These are phyloP conservation scores for Lachnellula suecica DNA, from an alignment of 2,329 filamentous ascomycete genomes.

Conservation along the genomic window DNA sequence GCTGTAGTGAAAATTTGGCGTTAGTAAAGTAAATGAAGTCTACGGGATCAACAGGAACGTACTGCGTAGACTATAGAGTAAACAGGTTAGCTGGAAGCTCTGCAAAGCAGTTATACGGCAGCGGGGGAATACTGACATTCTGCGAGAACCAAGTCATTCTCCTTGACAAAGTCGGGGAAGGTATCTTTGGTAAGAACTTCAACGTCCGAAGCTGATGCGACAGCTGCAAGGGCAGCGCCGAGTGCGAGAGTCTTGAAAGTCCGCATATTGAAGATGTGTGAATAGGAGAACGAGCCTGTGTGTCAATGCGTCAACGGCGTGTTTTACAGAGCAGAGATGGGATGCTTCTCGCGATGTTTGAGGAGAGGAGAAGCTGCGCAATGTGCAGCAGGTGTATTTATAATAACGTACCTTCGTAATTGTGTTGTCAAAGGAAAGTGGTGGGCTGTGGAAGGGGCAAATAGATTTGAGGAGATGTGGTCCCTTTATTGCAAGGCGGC, in stretches of 20 bases:
- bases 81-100: constrained; percentile 20
- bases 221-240: constrained; percentile 41
- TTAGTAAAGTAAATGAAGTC: constrained; percentile 25
- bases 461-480: constrained; percentile 22
- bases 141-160: constrained; percentile 85
- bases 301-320: constrained; percentile 8
- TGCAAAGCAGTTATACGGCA: not conserved
- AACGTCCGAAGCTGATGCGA: constrained; percentile 77
- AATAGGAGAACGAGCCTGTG: constrained; percentile 9
- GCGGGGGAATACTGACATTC: constrained; percentile 68
- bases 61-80: constrained; percentile 77
- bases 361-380: not conserved
- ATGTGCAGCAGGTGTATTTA: not conserved
- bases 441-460: constrained; percentile 1
- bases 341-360: constrained; percentile 7
- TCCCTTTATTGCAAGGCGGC: constrained; percentile 21
- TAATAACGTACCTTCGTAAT: constrained; percentile 13
- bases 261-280: constrained; percentile 27
- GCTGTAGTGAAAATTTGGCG: constrained; percentile 23
- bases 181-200: constrained; percentile 79
- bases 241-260: constrained; percentile 32
- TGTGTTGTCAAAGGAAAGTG: not conserved
- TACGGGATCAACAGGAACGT: constrained; percentile 59
- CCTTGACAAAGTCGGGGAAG: constrained; percentile 82
- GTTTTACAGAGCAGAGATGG: constrained; percentile 2